Percentiles rank a stretch among this genome's conserved stretches.
Conservation (phyloP, 306 rosid genomes). For the Chamaecrista fasciculata region DNA sequence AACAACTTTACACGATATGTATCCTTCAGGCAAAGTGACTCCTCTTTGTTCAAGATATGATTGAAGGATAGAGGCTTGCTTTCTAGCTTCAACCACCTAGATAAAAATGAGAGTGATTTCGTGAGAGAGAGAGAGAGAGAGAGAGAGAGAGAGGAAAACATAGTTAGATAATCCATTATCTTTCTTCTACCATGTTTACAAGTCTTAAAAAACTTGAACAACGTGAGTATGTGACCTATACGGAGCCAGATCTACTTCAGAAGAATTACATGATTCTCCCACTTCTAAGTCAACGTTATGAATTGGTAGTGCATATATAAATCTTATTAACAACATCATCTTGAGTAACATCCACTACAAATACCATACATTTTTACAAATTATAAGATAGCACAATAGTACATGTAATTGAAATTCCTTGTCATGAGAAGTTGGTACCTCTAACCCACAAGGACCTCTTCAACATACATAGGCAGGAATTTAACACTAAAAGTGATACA, state of each 20-base stretch:
- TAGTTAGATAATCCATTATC: not conserved
- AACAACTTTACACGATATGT: conserved; percentile 71
- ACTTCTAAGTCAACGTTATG: not conserved
- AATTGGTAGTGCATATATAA: not conserved
- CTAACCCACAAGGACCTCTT: too few species aligned
- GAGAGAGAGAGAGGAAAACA: not conserved
- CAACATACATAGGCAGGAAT: too few species aligned
- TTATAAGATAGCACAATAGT: too few species aligned
- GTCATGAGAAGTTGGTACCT: too few species aligned
- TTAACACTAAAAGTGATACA: too few species aligned
- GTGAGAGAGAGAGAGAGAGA: conserved; percentile 2
- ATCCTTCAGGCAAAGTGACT: conserved; percentile 61
- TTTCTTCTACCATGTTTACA: not conserved
- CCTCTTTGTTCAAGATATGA: conserved; percentile 95
- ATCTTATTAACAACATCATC: not conserved
- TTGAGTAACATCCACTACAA: not conserved
- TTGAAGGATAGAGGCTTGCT: conserved; percentile 69
- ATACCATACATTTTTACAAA: not conserved
- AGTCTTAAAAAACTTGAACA: not conserved
- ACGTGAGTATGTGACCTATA: not conserved
- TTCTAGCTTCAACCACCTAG: conserved; percentile 68
- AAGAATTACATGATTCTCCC: not conserved
- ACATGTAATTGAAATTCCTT: too few species aligned
- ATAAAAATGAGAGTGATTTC: conserved; percentile 23
- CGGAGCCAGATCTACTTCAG: not conserved